Base-by-base conservation (phyloP, 2,329 filamentous ascomycete genomes). In the Thermothelomyces thermophilus region DNA sequence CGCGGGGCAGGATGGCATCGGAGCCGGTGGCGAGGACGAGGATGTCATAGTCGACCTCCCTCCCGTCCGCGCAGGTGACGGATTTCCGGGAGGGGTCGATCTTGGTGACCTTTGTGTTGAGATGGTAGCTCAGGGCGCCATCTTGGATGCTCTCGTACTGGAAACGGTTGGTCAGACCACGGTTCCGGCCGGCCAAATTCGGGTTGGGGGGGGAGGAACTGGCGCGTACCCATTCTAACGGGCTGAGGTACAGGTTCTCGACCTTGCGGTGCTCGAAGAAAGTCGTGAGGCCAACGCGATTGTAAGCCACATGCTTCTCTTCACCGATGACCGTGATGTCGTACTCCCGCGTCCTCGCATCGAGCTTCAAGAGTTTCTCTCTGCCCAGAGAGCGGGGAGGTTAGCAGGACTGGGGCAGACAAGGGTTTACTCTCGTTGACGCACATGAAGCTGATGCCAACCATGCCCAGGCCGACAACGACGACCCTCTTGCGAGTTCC, bases 381-480 rank as follows among this genome's bases (percentile, higher is more conserved):
- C 89, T 94, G 59, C 17, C 2, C 5, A 20, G 13, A n/a, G n/a
- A n/a, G n/a, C n/a, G n/a, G n/a, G n/a, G n/a, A 16, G 9, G 45
- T 51, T 17, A 54, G 48, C 8, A 2, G 14, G 31, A 16, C 8
- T 16, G 9, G 4, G 19, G 10, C 24, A n/a, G n/a, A 10, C 30
- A 31, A 14, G 33, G 6, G 13, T 35, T 35, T 6, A 11, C 13
- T 35, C 9, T 16, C 33, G 33, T 35, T 35, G 9, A 74, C 84
- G 75, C 70, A 91, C 86, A 94, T 88, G 65, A 94, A 91, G 36
- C 86, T 83, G 58, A 93, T 85, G 34, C 86, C 88, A 39, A 95
- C 90, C 90, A 96, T 96, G 2, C 90, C 90, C 68, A 95, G 69
- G 9, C 90, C 90, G 34, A 95, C 87, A 33, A 95, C 82, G 2